phyloP scores from a whole-genome alignment of 148 eudicot genomes.

The Fallopia convolvulus region DNA sequence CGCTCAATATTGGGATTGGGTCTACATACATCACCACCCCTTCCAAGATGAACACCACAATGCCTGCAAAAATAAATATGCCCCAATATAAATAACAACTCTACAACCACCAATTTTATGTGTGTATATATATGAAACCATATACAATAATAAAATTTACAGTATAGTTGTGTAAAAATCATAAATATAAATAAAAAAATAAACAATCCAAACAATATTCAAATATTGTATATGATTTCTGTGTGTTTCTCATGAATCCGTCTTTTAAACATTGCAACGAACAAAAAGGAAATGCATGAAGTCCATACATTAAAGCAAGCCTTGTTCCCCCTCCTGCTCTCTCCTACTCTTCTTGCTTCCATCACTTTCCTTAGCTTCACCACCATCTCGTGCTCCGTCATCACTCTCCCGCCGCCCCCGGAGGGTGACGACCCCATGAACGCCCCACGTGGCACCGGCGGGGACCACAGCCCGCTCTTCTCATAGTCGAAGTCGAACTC shows the following conservation, averaged over 20 bases:
- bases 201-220: background rate
- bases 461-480: constrained; percentile 55
- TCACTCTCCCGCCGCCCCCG: constrained; percentile 11
- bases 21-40: constrained; percentile 4
- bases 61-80: constrained; percentile 17
- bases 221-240: constrained; percentile 19
- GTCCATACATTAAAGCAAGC: constrained; percentile 32
- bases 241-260: constrained; percentile 20
- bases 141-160: background rate
- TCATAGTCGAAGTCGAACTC: constrained; percentile 50
- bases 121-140: background rate
- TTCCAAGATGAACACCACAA: constrained; percentile 24
- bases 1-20: background rate
- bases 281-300: constrained; percentile 20
- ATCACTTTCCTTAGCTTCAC: constrained; percentile 22
- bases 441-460: constrained; percentile 36
- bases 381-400: constrained; percentile 30
- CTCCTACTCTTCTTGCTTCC: constrained; percentile 27
- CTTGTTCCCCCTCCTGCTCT: background rate
- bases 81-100: background rate
- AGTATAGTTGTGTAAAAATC: background rate
- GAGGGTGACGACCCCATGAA: constrained; percentile 26
- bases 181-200: background rate
- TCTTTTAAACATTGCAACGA: constrained; percentile 21
- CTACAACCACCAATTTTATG: background rate